phyloP scores from a whole-genome alignment of 371 early-diverging fungal genomes.

The Mortierella polycephala region DNA sequence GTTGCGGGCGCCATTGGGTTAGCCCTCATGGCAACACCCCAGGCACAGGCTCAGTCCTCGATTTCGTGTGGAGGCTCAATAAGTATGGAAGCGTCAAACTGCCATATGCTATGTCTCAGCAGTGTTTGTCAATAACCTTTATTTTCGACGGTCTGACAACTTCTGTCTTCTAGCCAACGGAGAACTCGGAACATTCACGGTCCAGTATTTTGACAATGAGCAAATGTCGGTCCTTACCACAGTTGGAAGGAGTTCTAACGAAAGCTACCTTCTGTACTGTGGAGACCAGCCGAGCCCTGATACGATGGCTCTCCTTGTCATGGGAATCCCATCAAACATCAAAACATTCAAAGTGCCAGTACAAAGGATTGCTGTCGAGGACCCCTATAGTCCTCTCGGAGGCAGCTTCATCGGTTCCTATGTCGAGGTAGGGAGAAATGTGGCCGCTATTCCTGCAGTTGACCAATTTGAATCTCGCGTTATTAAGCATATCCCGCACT shows the following conservation, averaged over 20 bases:
- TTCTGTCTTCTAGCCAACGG: too few relatives aligned
- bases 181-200: too few relatives aligned
- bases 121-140: too few relatives aligned
- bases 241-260: neutral
- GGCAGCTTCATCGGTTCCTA: slow-evolving; percentile 30
- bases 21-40: too few relatives aligned
- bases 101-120: too few relatives aligned
- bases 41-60: too few relatives aligned
- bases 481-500: neutral
- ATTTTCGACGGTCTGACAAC: too few relatives aligned
- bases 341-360: slow-evolving; percentile 20
- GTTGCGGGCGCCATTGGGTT: too few relatives aligned
- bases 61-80: too few relatives aligned
- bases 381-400: neutral
- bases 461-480: neutral
- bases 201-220: too few relatives aligned
- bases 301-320: neutral
- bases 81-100: too few relatives aligned
- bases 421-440: slow-evolving; percentile 26
- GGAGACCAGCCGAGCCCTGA: neutral
- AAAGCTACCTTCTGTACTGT: slow-evolving; percentile 36
- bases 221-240: too few relatives aligned
- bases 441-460: neutral
- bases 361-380: neutral
- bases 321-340: neutral